Evolutionary conservation across 371 early-diverging fungal species (phyloP).

Genomic region (Mortierella sp.): DNA sequence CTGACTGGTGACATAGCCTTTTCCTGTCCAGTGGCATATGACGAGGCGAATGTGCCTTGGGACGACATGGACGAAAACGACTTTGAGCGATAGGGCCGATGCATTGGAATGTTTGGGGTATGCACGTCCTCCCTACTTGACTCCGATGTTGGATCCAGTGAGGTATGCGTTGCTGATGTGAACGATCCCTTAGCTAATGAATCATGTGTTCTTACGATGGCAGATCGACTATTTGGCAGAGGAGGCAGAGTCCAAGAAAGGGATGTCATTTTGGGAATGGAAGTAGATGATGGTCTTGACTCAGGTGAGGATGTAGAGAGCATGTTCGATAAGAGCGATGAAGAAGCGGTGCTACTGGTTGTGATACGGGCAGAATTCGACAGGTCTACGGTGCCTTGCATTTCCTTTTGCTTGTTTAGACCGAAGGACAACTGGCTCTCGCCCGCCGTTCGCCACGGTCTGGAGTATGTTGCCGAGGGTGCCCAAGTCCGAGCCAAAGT

Average conservation of each 20-base stretch:
- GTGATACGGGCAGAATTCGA: background rate
- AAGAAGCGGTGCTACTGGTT: too few relatives aligned
- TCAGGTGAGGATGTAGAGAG: background rate
- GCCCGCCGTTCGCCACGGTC: background rate
- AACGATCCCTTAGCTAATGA: background rate
- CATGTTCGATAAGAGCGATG: too few relatives aligned
- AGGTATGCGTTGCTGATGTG: too few relatives aligned
- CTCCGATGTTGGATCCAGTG: background rate
- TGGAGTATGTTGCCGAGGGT: background rate
- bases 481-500: background rate
- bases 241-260: slow-evolving; percentile 2
- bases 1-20: slow-evolving; percentile 10
- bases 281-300: background rate
- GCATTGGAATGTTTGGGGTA: slow-evolving; percentile 10
- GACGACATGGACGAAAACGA: background rate
- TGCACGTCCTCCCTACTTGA: background rate
- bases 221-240: background rate
- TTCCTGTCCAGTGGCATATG: background rate
- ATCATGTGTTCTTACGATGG: background rate
- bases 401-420: background rate
- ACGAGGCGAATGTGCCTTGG: background rate
- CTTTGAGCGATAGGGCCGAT: slow-evolving; percentile 3
- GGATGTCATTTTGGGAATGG: slow-evolving; percentile 2
- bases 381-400: too few relatives aligned
- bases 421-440: slow-evolving; percentile 19